Evolutionary conservation across 192 early-diverging fungal species (phyloP).

Genomic region (Rhizoclosmatium sp.): DNA sequence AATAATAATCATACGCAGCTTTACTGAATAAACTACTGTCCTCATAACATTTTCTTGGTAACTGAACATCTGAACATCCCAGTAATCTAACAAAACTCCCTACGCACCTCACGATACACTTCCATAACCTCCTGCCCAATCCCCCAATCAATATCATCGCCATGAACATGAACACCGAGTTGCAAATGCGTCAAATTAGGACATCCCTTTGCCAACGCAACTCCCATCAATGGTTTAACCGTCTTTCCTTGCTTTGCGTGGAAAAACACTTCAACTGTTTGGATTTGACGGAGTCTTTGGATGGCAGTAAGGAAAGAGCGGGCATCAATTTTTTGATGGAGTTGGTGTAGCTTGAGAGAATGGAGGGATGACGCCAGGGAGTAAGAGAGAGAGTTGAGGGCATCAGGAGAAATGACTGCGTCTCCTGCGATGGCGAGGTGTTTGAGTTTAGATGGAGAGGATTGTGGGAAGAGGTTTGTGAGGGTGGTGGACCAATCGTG

Average conservation of each 20-base stretch:
- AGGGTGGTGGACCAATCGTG: not conserved
- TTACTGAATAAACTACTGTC: too few species aligned
- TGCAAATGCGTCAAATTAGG: not conserved
- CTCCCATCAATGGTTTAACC: constrained; percentile 6
- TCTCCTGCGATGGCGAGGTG: constrained; percentile 4
- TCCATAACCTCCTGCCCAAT: constrained; percentile 14
- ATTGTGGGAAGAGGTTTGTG: not conserved
- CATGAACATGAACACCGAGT: not conserved
- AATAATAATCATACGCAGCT: not conserved
- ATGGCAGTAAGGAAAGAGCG: not conserved
- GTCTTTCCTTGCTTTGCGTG: not conserved
- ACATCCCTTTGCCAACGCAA: constrained; percentile 1
- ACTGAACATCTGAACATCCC: too few species aligned
- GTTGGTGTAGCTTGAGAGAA: not conserved
- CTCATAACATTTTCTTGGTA: too few species aligned
- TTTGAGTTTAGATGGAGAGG: not conserved
- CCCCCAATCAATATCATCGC: not conserved
- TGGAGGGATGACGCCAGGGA: not conserved
- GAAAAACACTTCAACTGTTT: not conserved
- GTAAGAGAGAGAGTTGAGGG: not conserved
- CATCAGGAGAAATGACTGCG: not conserved
- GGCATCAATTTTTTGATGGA: not conserved
- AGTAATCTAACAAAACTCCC: constrained; percentile 21
- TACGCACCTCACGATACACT: constrained; percentile 1
- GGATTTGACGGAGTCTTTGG: not conserved